phyloP scores from a whole-genome alignment of 2,329 filamentous ascomycete genomes.

The Epichloe bromicola region DNA sequence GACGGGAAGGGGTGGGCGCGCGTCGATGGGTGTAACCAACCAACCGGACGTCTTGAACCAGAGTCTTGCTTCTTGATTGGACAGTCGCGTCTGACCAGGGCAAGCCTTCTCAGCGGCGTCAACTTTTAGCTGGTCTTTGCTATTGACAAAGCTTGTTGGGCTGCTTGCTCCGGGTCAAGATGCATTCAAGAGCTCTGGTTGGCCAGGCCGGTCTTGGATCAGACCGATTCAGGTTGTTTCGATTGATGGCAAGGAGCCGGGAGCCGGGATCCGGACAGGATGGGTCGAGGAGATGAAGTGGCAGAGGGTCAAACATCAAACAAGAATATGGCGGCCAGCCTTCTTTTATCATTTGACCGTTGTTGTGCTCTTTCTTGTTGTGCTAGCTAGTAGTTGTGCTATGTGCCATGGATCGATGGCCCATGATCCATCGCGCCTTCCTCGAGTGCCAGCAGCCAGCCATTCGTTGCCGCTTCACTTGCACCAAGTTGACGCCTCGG shows the following conservation, averaged over 20 bases:
- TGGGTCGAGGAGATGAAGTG: neutral
- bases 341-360: neutral
- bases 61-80: slow-evolving; percentile 1
- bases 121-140: neutral
- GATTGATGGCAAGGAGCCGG: neutral
- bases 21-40: neutral
- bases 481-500: neutral
- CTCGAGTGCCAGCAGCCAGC: neutral
- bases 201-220: neutral
- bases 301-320: neutral
- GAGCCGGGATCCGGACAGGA: neutral
- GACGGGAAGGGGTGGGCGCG: neutral
- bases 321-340: neutral
- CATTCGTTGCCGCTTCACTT: neutral
- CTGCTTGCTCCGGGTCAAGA: neutral
- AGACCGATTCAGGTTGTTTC: neutral
- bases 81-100: neutral
- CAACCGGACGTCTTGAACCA: neutral
- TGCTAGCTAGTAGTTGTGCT: too few species aligned
- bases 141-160: too few species aligned
- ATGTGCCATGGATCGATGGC: too few species aligned
- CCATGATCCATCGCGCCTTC: neutral
- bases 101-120: neutral
- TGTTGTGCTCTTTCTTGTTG: too few species aligned
- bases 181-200: neutral